Evolutionary conservation across 2,329 filamentous ascomycete genomes (phyloP).

Genomic region (Fusarium azukiicola): DNA sequence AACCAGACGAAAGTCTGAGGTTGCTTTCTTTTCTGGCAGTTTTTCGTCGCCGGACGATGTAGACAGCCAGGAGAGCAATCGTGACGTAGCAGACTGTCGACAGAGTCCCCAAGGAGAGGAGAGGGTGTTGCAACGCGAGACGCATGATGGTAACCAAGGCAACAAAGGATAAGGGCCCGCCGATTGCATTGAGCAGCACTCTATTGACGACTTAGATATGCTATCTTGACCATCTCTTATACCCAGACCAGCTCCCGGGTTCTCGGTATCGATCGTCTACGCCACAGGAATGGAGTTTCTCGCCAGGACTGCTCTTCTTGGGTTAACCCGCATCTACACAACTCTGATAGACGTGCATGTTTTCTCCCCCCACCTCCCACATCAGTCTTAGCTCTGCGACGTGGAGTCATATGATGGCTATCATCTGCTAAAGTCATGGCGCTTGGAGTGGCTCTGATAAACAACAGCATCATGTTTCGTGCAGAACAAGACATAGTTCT

Average conservation of each 20-base stretch:
- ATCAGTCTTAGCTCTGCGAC: conserved; percentile 10
- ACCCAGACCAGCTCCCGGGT: neutral
- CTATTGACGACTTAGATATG: accelerated
- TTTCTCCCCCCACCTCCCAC: conserved; percentile 24
- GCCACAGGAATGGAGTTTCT: conserved; percentile 17
- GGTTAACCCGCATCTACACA: neutral
- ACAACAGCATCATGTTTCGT: neutral
- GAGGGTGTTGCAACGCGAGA: neutral
- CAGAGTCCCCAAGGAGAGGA: neutral
- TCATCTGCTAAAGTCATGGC: conserved; percentile 5
- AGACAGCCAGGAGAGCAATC: neutral
- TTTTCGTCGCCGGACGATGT: neutral
- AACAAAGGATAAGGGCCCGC: neutral
- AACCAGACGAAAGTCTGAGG: neutral
- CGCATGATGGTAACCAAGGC: neutral
- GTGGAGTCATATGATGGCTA: conserved; percentile 8
- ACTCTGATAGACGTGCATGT: neutral
- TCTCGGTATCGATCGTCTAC: neutral
- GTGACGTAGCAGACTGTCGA: neutral
- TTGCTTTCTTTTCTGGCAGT: neutral
- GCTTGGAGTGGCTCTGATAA: neutral
- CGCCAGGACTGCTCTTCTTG: conserved; percentile 9
- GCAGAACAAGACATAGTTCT: neutral
- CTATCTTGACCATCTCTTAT: neutral
- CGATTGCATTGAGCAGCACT: neutral